A percentile compares a stretch with the other conserved stretches of the same genome.
Evolutionary conservation across 129 eudicot genomes (phyloP).

Genomic region (Rutidosis leptorrhynchoides): DNA sequence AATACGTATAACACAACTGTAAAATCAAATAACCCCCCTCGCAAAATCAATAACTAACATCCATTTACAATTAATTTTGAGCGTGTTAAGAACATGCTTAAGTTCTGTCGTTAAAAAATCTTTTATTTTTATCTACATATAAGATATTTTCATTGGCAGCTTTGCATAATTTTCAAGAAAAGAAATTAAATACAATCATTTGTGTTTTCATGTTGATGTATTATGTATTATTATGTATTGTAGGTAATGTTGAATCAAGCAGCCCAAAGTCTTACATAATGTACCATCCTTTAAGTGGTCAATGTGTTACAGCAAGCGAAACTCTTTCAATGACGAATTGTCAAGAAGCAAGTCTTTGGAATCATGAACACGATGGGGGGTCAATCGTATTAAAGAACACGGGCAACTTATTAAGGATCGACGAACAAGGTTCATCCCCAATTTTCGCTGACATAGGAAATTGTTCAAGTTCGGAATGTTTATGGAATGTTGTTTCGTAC

Average conservation of each 20-base stretch:
- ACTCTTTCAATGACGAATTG: constrained; percentile 34
- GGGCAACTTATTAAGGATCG: constrained; percentile 26
- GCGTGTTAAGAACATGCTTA: too few relatives aligned
- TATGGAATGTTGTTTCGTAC: constrained; percentile 48
- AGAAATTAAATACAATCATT: background rate
- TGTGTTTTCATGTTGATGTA: background rate
- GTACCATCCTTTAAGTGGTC: constrained; percentile 65
- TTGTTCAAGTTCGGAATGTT: constrained; percentile 36
- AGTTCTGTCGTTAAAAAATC: too few relatives aligned
- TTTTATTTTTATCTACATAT: background rate
- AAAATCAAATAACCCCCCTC: too few relatives aligned
- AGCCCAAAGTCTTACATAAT: constrained; percentile 33
- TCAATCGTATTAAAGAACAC: constrained; percentile 33
- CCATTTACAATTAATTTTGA: too few relatives aligned
- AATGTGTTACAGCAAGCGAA: constrained; percentile 37
- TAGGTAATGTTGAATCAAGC: constrained; percentile 20
- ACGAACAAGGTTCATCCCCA: constrained; percentile 32
- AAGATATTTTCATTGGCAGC: background rate
- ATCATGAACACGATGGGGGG: constrained; percentile 35
- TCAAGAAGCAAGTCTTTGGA: constrained; percentile 36
- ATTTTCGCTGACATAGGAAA: constrained; percentile 3
- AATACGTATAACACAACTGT: too few relatives aligned
- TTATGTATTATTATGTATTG: background rate
- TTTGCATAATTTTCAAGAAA: background rate
- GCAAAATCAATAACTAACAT: too few relatives aligned